Percentiles rank a stretch among this genome's conserved stretches.
These are phyloP conservation scores for Neoarthrinium moseri DNA, from an alignment of 2,329 filamentous ascomycete genomes.

Conservation along the genomic window DNA sequence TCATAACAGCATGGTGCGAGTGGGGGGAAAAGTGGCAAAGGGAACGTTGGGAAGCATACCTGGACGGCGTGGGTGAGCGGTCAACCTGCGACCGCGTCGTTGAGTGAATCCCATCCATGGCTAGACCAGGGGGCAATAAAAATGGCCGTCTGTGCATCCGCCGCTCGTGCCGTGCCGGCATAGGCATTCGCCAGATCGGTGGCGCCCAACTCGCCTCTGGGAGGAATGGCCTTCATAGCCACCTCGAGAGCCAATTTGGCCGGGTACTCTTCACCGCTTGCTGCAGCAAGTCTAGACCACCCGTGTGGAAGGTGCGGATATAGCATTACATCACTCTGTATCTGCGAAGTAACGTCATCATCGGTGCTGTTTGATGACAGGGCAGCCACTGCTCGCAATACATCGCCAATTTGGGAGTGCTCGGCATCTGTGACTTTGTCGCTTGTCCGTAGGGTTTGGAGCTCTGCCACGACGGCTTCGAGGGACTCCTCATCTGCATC, in stretches of 20 bases:
- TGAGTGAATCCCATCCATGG: conserved; percentile 63
- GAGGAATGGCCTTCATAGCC: conserved; percentile 73
- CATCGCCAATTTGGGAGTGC: conserved; percentile 67
- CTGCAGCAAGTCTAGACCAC: conserved; percentile 72
- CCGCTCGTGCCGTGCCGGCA: conserved; percentile 67
- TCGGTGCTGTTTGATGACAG: conserved; percentile 49
- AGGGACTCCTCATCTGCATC: conserved; percentile 77
- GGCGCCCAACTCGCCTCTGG: conserved; percentile 65
- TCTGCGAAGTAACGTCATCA: conserved; percentile 58
- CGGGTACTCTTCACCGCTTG: conserved; percentile 50
- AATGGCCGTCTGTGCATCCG: conserved; percentile 74
- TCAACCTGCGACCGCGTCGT: conserved; percentile 31
- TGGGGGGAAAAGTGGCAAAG: no score
- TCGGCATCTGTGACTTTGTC: conserved; percentile 62
- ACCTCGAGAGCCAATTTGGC: conserved; percentile 81
- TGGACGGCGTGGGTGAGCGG: no score
- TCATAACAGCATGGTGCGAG: conserved; percentile 23
- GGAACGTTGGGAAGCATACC: no score
- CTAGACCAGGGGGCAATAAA: conserved; percentile 78
- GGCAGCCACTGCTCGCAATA: conserved; percentile 72
- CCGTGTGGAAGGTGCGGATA: conserved; percentile 76
- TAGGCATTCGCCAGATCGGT: conserved; percentile 71
- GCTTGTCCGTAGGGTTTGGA: conserved; percentile 69
- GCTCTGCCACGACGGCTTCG: conserved; percentile 76
- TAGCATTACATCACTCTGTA: conserved; percentile 76